Conservation (phyloP, 2,329 filamentous ascomycete genomes). For the Neonectria neomacrospora region DNA sequence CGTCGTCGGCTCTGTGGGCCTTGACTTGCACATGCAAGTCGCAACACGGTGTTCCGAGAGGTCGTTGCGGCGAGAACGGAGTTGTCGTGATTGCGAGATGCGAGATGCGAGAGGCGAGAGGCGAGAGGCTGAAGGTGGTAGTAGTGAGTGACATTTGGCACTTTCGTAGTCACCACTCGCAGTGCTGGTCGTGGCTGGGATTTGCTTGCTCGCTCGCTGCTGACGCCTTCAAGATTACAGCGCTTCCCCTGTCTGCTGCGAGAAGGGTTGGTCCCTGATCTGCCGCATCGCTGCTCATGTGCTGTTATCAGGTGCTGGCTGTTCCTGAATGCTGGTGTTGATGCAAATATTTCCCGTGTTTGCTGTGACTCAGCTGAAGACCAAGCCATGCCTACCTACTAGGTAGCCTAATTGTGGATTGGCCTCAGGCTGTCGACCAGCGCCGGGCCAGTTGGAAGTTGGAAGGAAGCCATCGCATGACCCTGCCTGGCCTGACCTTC, state of each 20-base stretch:
- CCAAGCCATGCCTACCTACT: not conserved
- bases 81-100: not conserved
- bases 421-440: constrained; percentile 7
- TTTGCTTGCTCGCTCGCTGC: constrained; percentile 15
- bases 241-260: constrained; percentile 12
- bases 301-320: no score
- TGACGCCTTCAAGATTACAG: constrained; percentile 7
- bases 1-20: not conserved
- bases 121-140: not conserved
- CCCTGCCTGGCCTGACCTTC: not conserved
- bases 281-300: constrained; percentile 9
- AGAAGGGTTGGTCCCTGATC: constrained; percentile 13
- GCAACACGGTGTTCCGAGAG: constrained; percentile 9
- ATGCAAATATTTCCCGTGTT: constrained; percentile 2
- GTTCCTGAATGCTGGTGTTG: not conserved
- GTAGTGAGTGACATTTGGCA: not conserved
- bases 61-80: constrained; percentile 2
- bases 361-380: constrained; percentile 3
- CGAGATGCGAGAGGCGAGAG: no score
- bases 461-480: constrained; percentile 4
- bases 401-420: constrained; percentile 5
- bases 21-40: not conserved
- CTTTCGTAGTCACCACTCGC: not conserved
- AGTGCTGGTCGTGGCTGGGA: not conserved
- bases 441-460: constrained; percentile 1